These are phyloP conservation scores for Collybia sordida DNA, from an alignment of 768 basidiomycete genomes.

Conservation along the genomic window DNA sequence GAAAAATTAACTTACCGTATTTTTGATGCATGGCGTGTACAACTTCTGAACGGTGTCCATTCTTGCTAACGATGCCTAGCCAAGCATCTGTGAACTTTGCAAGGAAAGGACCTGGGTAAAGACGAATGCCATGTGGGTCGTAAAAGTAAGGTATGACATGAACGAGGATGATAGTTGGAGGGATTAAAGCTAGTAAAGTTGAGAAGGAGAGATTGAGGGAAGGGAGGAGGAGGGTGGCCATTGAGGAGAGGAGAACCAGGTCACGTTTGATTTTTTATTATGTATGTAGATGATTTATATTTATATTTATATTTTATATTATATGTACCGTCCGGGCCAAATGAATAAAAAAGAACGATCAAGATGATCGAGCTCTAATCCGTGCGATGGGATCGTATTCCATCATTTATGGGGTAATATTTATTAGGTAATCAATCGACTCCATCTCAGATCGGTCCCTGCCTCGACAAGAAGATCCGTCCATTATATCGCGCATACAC, in stretches of 20 bases:
- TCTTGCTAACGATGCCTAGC: slow-evolving; percentile 62
- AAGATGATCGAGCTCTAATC: neutral
- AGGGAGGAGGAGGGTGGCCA: slow-evolving; percentile 23
- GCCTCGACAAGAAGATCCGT: too few species aligned
- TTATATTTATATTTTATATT: too few species aligned
- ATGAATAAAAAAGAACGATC: neutral
- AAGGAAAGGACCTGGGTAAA: slow-evolving; percentile 65
- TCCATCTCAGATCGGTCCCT: too few species aligned
- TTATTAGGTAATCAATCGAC: too few species aligned
- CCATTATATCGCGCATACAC: too few species aligned
- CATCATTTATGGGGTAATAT: too few species aligned
- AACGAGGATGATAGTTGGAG: slow-evolving; percentile 27
- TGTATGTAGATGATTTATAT: neutral
- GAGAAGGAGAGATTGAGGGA: slow-evolving; percentile 19
- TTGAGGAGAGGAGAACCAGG: slow-evolving; percentile 10
- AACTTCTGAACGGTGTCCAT: slow-evolving; percentile 73
- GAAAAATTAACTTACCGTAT: slow-evolving; percentile 50
- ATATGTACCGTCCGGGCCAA: neutral
- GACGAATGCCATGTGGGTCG: slow-evolving; percentile 59
- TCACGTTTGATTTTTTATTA: neutral
- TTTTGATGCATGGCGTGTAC: slow-evolving; percentile 74
- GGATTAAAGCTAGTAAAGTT: slow-evolving; percentile 24
- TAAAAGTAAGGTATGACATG: slow-evolving; percentile 52
- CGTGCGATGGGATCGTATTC: neutral
- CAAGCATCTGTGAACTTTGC: slow-evolving; percentile 75